Evolutionary conservation across 2,329 filamentous ascomycete genomes (phyloP), one percentile per base, ranked within the genome.

Genomic region (Ceratocystis eucalypticola): DNA sequence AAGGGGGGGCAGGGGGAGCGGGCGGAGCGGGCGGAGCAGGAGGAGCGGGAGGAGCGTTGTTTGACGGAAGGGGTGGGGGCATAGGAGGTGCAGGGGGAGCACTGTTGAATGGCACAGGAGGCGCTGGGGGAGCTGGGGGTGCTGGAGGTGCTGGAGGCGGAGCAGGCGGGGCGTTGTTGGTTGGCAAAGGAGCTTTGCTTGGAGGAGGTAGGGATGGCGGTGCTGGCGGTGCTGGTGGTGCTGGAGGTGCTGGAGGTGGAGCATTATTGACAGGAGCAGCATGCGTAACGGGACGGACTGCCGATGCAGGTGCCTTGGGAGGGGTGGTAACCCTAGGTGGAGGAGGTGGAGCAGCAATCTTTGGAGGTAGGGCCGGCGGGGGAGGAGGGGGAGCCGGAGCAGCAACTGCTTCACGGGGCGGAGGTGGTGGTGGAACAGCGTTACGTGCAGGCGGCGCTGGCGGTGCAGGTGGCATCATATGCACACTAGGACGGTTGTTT

Each of bases 11-110:
- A 48, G 80, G 30, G 79, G 79, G 71, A 67, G 72, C 67, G 41
- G 89, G 89, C 69, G 90, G 89, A 20, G 87, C 84, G 46, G 86
- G 89, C 69, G 90, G 89, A 20, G 87, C 84, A 46, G 86, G 85
- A 46, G 61, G 61, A 12, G 28, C 22, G 7, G 74, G 71, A 68
- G 72, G 67, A 44, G 89, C 89, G n/a, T 20, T 48, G 46, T 48
- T 48, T 22, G 20, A n/a, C n/a, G n/a, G 46, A 22, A 25, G 3
- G n/a, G 20, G 50, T 5, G 50, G 20, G 10, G 50, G 25, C 30
- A 33, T 30, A 30, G 53, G 53, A 57, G 89, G 88, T 28, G 89
- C 87, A 62, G 88, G 86, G n/a, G 89, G 89, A 48, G 89, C 87
- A 20, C 65, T 64, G 5, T 41, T 48, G 25, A 33, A 67, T 5